phyloP scores from a whole-genome alignment of 352 stramenopile species.

The Globisporangium uncinulatum region DNA sequence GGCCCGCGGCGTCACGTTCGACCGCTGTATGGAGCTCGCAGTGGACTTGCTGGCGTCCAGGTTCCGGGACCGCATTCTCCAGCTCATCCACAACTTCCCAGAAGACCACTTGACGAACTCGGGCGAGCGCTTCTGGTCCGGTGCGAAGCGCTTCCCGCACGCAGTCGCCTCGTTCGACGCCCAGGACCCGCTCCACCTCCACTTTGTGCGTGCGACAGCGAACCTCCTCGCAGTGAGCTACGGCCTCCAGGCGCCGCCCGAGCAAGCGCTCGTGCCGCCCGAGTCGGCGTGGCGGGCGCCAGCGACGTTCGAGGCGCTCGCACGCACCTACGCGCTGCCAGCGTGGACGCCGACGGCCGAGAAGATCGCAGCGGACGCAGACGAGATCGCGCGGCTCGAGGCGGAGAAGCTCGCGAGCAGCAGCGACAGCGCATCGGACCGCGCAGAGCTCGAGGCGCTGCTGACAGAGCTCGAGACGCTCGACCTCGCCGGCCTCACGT shows the following conservation, averaged over 20 bases:
- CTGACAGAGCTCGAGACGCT: constrained; percentile 61
- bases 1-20: constrained; percentile 52
- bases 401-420: constrained; percentile 45
- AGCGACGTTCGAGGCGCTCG: constrained; percentile 55
- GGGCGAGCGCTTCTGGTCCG: constrained; percentile 81
- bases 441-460: constrained; percentile 58
- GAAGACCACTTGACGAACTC: constrained; percentile 81
- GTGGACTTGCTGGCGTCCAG: constrained; percentile 69
- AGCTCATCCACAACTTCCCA: constrained; percentile 82
- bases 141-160: constrained; percentile 79
- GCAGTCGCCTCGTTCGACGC: constrained; percentile 56
- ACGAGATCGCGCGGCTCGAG: constrained; percentile 61
- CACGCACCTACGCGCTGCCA: constrained; percentile 28
- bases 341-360: constrained; percentile 70
- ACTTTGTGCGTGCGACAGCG: constrained; percentile 73
- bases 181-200: constrained; percentile 56
- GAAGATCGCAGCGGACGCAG: constrained; percentile 69
- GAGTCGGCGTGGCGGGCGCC: constrained; percentile 83
- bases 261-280: constrained; percentile 57
- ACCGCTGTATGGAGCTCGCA: constrained; percentile 64
- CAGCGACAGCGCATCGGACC: constrained; percentile 58
- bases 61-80: constrained; percentile 88
- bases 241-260: constrained; percentile 60
- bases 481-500: constrained; percentile 48
- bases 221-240: constrained; percentile 82